These are phyloP conservation scores for Nakazawaea siamensis DNA, from an alignment of 805 yeast genomes.

Conservation along the genomic window DNA sequence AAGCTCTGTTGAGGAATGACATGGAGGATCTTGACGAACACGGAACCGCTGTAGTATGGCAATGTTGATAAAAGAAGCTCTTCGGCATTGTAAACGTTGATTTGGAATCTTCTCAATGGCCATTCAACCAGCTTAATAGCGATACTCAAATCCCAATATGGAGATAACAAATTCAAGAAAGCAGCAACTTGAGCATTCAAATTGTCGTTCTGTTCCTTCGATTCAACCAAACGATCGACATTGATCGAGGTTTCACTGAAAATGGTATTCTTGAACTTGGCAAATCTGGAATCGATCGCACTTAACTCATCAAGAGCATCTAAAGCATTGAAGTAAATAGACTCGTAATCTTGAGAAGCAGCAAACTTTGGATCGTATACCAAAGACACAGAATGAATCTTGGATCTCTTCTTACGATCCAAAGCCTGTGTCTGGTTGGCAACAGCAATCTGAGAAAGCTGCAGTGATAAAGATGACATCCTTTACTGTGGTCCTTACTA, in stretches of 20 bases:
- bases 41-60: slow-evolving; percentile 71
- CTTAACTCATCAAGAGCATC: slow-evolving; percentile 73
- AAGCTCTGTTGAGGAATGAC: slow-evolving; percentile 50
- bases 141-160: slow-evolving; percentile 68
- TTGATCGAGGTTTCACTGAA: slow-evolving; percentile 76
- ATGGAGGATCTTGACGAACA: slow-evolving; percentile 69
- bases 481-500: neutral
- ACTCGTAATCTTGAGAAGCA: slow-evolving; percentile 88
- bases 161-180: slow-evolving; percentile 66
- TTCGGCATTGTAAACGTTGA: slow-evolving; percentile 77
- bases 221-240: slow-evolving; percentile 77
- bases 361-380: slow-evolving; percentile 83
- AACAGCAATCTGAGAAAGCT: slow-evolving; percentile 62
- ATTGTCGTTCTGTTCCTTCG: slow-evolving; percentile 67
- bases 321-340: slow-evolving; percentile 59
- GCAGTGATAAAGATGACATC: slow-evolving; percentile 61
- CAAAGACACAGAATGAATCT: slow-evolving; percentile 82
- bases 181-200: slow-evolving; percentile 68
- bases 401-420: slow-evolving; percentile 81
- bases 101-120: slow-evolving; percentile 86
- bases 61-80: slow-evolving; percentile 58
- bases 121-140: slow-evolving; percentile 85
- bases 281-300: slow-evolving; percentile 67
- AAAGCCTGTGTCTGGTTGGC: slow-evolving; percentile 64
- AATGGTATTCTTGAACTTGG: slow-evolving; percentile 58